Conservation (phyloP, 441 rosid species). For the Biscutella laevigata region DNA sequence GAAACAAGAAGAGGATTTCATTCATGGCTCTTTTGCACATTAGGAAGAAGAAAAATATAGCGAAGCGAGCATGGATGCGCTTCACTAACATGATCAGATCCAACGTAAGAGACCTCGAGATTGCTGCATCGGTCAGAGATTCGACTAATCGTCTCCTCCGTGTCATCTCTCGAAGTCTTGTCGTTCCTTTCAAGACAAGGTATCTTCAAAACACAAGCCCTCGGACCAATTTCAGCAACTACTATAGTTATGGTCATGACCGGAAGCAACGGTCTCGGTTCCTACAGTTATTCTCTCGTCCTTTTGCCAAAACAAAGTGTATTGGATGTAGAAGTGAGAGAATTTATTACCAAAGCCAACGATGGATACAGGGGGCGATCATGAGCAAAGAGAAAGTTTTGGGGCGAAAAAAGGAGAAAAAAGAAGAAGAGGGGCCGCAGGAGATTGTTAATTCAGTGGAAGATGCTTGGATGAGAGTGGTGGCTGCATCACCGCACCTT, state of each 20-base stretch:
- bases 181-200: constrained; percentile 37
- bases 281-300: neutral
- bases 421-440: constrained; percentile 19
- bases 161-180: constrained; percentile 32
- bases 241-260: neutral
- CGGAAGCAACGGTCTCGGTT: constrained; percentile 1
- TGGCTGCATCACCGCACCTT: constrained; percentile 63
- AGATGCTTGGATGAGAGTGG: constrained; percentile 67
- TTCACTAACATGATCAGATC: constrained; percentile 34
- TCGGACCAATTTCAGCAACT: neutral
- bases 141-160: constrained; percentile 34
- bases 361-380: neutral
- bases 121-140: constrained; percentile 32
- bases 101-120: constrained; percentile 32
- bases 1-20: no score
- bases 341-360: constrained; percentile 19
- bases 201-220: constrained; percentile 24
- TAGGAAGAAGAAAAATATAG: neutral
- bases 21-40: neutral
- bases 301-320: constrained; percentile 3
- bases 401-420: constrained; percentile 25
- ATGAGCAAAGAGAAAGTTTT: constrained; percentile 7
- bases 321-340: neutral
- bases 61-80: constrained; percentile 36
- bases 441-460: constrained; percentile 34